phyloP scores from a whole-genome alignment of 345 rosid species.

The Arabis alpina region DNA sequence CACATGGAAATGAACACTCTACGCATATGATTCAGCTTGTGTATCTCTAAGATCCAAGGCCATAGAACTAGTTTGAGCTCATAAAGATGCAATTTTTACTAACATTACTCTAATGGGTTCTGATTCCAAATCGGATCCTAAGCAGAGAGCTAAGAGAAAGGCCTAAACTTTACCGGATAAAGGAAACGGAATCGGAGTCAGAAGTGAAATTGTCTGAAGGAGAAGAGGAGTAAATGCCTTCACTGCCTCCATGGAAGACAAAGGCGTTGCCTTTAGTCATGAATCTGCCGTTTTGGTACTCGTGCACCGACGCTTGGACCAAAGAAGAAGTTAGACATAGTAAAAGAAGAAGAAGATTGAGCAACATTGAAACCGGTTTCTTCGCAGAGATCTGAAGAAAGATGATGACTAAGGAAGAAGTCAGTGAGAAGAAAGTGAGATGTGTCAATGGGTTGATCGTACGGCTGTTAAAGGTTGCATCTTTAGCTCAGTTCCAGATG shows the following conservation, averaged over 20 bases:
- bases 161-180: constrained; percentile 56
- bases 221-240: constrained; percentile 82
- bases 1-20: not conserved
- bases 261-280: constrained; percentile 86
- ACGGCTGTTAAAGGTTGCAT: constrained; percentile 38
- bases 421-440: constrained; percentile 33
- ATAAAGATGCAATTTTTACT: not conserved
- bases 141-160: constrained; percentile 9
- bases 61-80: not conserved
- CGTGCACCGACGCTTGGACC: constrained; percentile 77
- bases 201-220: constrained; percentile 39
- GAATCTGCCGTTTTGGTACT: constrained; percentile 75
- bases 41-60: too few species aligned
- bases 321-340: constrained; percentile 27
- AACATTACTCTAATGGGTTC: constrained; percentile 8
- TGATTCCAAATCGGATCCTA: constrained; percentile 28
- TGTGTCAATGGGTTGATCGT: constrained; percentile 36
- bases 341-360: constrained; percentile 40
- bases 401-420: constrained; percentile 29
- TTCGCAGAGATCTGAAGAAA: constrained; percentile 37
- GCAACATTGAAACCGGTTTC: constrained; percentile 27
- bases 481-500: constrained; percentile 33
- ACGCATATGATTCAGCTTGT: too few species aligned
- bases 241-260: constrained; percentile 94
- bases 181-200: constrained; percentile 57